Evolutionary conservation across 176 grass and related monocot species (phyloP), one percentile per base, ranked within the genome.

Genomic region (Olyra latifolia): DNA sequence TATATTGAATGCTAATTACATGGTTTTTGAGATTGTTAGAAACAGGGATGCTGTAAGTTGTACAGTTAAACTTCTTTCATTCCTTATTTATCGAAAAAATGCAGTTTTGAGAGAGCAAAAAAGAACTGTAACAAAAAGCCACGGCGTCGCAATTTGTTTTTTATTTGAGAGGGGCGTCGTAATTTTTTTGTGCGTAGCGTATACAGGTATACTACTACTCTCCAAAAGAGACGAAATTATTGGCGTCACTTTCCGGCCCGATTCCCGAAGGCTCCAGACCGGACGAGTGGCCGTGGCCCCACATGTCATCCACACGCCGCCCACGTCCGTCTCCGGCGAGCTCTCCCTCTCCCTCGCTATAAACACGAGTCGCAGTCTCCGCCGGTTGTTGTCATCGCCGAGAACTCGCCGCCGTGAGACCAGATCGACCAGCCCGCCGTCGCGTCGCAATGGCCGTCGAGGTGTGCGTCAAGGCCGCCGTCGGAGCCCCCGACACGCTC

Each of bases 391-490:
- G 30, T 39, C 71, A 6, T 8, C 27, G 52, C 42, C n/a, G 4
- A 23, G 1, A 19, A 12, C 19, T 62, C 77, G 28, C 63, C 61
- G 64, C 0, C 10, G 7, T 5, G 22, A 10, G 1, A 70, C 5
- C 32, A 22, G 32, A 57, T 41, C 50, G 8, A 55, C 2, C 1
- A 3, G 24, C 55, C 24, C 22, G 55, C 22, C 8, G 30, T 7
- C 25, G 8, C 8, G 30, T 7, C 25, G 8, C 38, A 73, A 92
- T 89, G 90, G 48, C 81, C 32, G 77, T 91, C 19, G 87, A 93
- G 89, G 91, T 90, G 25, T 72, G 82, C 74, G 94, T 94, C 23
- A 94, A 94, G 72, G 91, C 89, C 3, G 91, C 94, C 67, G 57
- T 30, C 35, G 94, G 91, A 12, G 61, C 54, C 49, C 91, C 89